Evolutionary conservation across 352 stramenopile genomes (phyloP), one percentile per base, ranked within the genome.

Genomic region (Plasmopara muralis): DNA sequence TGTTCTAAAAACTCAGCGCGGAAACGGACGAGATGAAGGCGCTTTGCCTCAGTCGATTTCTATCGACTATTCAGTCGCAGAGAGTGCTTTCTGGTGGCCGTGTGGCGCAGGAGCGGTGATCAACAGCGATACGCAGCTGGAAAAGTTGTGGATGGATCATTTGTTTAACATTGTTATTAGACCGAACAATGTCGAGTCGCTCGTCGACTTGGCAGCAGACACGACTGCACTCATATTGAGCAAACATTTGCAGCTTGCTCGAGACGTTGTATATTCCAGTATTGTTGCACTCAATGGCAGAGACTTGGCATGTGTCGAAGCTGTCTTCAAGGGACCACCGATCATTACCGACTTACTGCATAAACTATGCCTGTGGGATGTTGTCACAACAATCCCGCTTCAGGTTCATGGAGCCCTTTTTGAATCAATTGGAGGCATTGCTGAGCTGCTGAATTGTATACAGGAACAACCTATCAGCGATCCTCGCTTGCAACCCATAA

Each of bases 51-150:
- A 91, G 42, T 77, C 66, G 5, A 76, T 81, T 35, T 72, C 84
- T 3, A 66, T 92, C 16, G 81, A 92, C 56, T 83, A 82, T 41
- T 85, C 77, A 0, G 72, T 92, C 15, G 73, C 77, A 10, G 74
- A 89, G 28, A 89, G 75, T 43, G 78, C 82, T 1, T 86, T 85
- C 30, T 90, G 79, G 83, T 93, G 83, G 83, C 83, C 83, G 3
- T 90, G 76, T 40, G 75, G 77, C 1, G 48, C 41, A 5, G 57
- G 46, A 37, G 16, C 53, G 15, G 43, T 42, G 4, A 55, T 31
- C 39, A 59, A 49, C 4, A 38, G 16, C 20, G 52, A 60, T 18
- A 47, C 44, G 31, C 57, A 52, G 18, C 18, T 89, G 25, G 76
- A 72, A 31, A 50, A 65, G 15, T 28, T 84, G 12, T 95, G 84